phyloP scores from a whole-genome alignment of 495 filamentous ascomycete genomes.

The Hyphodiscus hymeniophilus region DNA sequence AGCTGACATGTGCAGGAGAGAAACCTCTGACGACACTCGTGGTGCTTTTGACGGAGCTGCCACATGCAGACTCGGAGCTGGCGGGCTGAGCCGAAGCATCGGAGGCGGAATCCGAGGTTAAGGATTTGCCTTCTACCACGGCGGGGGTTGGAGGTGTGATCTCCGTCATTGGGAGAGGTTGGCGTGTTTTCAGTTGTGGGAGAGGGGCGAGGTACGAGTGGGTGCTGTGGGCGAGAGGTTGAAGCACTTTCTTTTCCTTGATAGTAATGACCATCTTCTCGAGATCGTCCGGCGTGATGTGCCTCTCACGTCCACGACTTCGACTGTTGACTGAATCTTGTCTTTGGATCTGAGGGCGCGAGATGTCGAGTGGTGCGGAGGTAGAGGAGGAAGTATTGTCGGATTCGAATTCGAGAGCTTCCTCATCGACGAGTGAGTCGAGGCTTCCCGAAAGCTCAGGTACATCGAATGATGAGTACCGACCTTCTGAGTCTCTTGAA shows the following conservation, averaged over 20 bases:
- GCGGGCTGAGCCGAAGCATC: constrained; percentile 5
- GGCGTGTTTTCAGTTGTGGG: neutral
- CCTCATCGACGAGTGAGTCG: constrained; percentile 69
- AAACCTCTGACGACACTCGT: constrained; percentile 84
- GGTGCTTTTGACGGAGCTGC: constrained; percentile 38
- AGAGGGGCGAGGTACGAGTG: constrained; percentile 17
- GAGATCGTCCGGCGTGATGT: constrained; percentile 79
- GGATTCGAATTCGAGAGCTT: constrained; percentile 59
- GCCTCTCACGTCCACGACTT: constrained; percentile 70
- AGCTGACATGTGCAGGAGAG: constrained; percentile 67
- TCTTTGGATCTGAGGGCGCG: constrained; percentile 48
- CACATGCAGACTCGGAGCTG: constrained; percentile 17
- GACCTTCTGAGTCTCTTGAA: constrained; percentile 36
- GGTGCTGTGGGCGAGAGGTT: constrained; percentile 17
- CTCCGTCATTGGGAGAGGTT: neutral
- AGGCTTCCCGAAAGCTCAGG: constrained; percentile 89
- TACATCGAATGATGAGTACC: constrained; percentile 42
- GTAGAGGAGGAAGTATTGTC: constrained; percentile 34
- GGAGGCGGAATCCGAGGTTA: constrained; percentile 8
- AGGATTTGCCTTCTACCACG: constrained; percentile 4
- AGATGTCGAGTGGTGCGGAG: constrained; percentile 42
- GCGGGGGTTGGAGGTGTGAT: constrained; percentile 1
- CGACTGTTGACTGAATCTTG: constrained; percentile 48
- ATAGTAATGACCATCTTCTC: constrained; percentile 90
- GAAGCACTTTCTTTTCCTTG: constrained; percentile 69